phyloP scores from a whole-genome alignment of 2,329 filamentous ascomycete genomes.

The Diplodia mutila region DNA sequence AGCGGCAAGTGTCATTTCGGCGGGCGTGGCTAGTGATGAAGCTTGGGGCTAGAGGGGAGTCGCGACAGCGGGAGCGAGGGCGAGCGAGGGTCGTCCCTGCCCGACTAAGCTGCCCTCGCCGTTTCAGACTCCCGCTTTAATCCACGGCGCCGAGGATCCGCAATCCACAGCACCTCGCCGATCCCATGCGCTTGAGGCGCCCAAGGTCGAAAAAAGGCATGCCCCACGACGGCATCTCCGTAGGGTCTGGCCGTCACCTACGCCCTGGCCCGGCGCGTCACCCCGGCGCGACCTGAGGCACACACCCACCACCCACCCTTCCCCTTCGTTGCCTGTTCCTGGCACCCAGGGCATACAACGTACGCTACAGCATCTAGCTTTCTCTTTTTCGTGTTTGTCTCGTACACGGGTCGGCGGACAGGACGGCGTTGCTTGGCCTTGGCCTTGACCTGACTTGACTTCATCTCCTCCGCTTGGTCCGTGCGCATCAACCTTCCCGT shows the following conservation, averaged over 20 bases:
- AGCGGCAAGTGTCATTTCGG: not conserved
- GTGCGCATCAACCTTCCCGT: slow-evolving; percentile 18
- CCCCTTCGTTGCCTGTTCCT: not conserved
- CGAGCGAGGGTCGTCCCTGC: not conserved
- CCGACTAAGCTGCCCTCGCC: slow-evolving; percentile 14
- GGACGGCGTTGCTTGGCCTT: too few relatives aligned
- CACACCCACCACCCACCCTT: too few relatives aligned
- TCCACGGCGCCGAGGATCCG: slow-evolving; percentile 18
- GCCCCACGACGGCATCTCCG: not conserved
- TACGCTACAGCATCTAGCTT: not conserved
- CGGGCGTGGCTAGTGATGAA: slow-evolving; percentile 1
- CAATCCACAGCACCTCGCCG: not conserved
- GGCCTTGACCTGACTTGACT: not conserved
- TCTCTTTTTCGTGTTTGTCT: not conserved
- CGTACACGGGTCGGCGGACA: too few relatives aligned
- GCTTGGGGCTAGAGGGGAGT: not conserved
- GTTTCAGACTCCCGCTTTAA: slow-evolving; percentile 25
- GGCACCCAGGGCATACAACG: too few relatives aligned
- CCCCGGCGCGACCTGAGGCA: too few relatives aligned
- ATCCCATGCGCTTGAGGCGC: slow-evolving; percentile 17
- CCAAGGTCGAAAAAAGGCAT: not conserved
- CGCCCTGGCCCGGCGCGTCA: not conserved
- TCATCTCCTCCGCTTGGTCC: not conserved
- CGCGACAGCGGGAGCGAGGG: not conserved
- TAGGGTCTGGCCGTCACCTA: not conserved